phyloP scores from a whole-genome alignment of 768 basidiomycete species.

The Stropharia rugosoannulata region DNA sequence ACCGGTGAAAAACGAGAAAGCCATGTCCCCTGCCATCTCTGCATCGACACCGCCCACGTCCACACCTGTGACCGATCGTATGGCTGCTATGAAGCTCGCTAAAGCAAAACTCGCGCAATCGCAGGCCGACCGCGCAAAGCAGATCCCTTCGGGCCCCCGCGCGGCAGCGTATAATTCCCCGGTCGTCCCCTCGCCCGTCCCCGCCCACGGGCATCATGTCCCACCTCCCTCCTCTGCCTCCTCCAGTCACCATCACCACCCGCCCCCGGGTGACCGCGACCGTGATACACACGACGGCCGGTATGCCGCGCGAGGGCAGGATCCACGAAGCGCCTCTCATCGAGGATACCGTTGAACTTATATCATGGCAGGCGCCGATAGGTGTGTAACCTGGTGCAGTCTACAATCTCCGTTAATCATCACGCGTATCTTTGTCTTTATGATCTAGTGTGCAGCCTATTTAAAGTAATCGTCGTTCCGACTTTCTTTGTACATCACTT shows the following conservation, averaged over 20 bases:
- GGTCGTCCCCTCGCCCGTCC: conserved; percentile 26
- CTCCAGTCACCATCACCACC: neutral
- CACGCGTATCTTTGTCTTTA: too few species aligned
- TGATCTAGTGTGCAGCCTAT: too few species aligned
- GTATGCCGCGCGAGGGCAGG: neutral
- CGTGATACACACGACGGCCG: neutral
- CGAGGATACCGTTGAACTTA: too few species aligned
- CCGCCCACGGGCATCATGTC: conserved; percentile 8
- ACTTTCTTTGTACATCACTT: too few species aligned
- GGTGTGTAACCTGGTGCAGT: too few species aligned
- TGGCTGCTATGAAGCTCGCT: conserved; percentile 23
- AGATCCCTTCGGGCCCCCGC: conserved; percentile 3
- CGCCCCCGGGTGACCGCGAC: neutral
- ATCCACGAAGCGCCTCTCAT: neutral
- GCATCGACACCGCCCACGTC: neutral
- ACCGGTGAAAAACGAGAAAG: conserved; percentile 12
- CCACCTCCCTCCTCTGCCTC: neutral
- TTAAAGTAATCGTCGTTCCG: too few species aligned
- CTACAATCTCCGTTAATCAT: too few species aligned
- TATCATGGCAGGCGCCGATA: too few species aligned
- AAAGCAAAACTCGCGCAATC: conserved; percentile 16
- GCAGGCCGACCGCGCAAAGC: conserved; percentile 9
- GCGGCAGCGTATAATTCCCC: conserved; percentile 11
- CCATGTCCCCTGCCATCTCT: neutral
- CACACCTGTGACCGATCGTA: conserved; percentile 14